These are phyloP conservation scores for Jaapia argillacea DNA, from an alignment of 768 basidiomycete genomes.

Conservation along the genomic window DNA sequence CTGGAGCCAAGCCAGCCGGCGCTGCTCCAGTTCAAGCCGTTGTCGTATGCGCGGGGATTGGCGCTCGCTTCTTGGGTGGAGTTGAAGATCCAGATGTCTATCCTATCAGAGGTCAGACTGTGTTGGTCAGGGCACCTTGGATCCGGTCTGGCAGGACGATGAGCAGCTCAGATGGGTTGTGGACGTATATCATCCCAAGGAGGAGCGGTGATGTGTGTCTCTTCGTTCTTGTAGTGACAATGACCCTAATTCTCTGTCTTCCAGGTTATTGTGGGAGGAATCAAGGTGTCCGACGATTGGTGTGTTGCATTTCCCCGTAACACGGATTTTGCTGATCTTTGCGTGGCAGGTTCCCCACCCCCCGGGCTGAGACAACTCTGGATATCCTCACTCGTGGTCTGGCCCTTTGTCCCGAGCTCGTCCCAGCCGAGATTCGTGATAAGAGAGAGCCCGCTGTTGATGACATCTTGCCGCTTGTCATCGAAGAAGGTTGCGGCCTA, in stretches of 20 bases:
- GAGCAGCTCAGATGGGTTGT: slow-evolving; percentile 27
- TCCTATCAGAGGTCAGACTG: slow-evolving; percentile 37
- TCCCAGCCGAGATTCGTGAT: slow-evolving; percentile 15
- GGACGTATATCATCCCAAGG: slow-evolving; percentile 60
- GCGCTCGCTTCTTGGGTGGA: slow-evolving; percentile 39
- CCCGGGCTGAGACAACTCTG: slow-evolving; percentile 51
- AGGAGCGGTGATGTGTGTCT: slow-evolving; percentile 38
- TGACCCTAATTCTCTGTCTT: neutral
- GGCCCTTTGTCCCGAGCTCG: slow-evolving; percentile 21
- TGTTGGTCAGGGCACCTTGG: slow-evolving; percentile 38
- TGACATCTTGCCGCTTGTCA: slow-evolving; percentile 26
- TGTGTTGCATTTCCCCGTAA: slow-evolving; percentile 11
- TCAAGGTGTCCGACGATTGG: slow-evolving; percentile 53
- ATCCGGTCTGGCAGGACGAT: slow-evolving; percentile 39
- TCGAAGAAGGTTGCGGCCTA: slow-evolving; percentile 45
- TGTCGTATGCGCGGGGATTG: slow-evolving; percentile 63
- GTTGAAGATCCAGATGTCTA: slow-evolving; percentile 39
- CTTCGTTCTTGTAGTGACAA: neutral
- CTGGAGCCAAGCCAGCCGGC: slow-evolving; percentile 5
- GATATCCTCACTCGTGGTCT: slow-evolving; percentile 43
- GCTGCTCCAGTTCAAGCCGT: slow-evolving; percentile 38
- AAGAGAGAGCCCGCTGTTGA: slow-evolving; percentile 22
- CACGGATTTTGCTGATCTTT: neutral
- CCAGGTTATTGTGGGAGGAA: slow-evolving; percentile 53
- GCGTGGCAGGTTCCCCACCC: slow-evolving; percentile 44